Base-by-base conservation (phyloP, 192 early-diverging fungal species). In the Linnemannia exigua region DNA sequence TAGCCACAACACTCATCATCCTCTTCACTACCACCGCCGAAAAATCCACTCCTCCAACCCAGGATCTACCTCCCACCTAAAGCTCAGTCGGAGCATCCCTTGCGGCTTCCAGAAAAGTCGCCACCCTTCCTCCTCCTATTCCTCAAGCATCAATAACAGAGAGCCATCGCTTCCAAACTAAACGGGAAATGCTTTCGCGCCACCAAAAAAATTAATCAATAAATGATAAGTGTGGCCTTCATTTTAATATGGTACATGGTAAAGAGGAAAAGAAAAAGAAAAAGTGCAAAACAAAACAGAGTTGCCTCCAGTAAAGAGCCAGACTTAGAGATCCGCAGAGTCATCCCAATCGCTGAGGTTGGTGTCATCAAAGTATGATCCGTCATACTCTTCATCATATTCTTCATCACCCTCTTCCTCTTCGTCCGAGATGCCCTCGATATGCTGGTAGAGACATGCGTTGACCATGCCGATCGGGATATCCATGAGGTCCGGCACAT, bases 381-480 rank as follows among this genome's bases (percentile, higher is more conserved):
- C 84, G 38, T 77, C 76, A 52, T 74, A 74, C 25, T 74, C 72
- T 35, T 74, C 72, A 15, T 74, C 72, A 31, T 83, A 71, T 8
- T 74, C 50, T 25, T 78, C 82, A 1, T 77, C 81, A 17, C 54
- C 72, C 25, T 79, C 82, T n/a, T 84, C 82, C 1, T 85, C 84
- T 3, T 86, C 84, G 46, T 86, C 84, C 14, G 84, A 86, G 0
- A 86, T 88, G 28, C 88, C 88, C 54, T 84, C 84, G 28, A 87
- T 84, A 74, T 93, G 89, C 50, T 93, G 90, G 74, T 95, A 95
- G 31, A 96, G 87, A 70, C 92, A 93, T 17, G 91, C 90, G 88
- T 95, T 96, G 35, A 95, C 95, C 44, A 95, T 87, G 1, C 92
- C 91, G 73, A 96, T 94, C 33, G 93, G 90, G 28, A 94, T 91